phyloP scores from a whole-genome alignment of 169 alveolate species.

The Theileria orientalis region DNA sequence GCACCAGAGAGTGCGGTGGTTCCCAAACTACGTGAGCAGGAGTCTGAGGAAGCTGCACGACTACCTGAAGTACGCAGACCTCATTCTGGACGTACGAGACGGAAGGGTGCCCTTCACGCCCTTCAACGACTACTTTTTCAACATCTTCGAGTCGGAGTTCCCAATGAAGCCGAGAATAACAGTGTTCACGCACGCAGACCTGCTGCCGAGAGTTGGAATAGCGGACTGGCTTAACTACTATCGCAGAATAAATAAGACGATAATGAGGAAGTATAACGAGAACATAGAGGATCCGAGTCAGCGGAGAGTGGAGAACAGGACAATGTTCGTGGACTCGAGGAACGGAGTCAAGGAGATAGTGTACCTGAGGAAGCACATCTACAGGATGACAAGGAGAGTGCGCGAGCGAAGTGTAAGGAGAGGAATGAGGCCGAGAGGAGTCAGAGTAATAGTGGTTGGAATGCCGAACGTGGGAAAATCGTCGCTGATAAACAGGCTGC shows the following conservation, averaged over 20 bases:
- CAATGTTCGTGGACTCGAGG: slow-evolving; percentile 71
- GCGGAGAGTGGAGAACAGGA: slow-evolving; percentile 64
- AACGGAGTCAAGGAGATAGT: slow-evolving; percentile 67
- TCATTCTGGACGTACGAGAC: slow-evolving; percentile 74
- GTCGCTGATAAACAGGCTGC: slow-evolving; percentile 72
- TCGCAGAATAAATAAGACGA: slow-evolving; percentile 55
- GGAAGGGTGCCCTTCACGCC: slow-evolving; percentile 75
- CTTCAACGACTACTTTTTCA: slow-evolving; percentile 62
- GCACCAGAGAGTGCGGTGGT: slow-evolving; percentile 64
- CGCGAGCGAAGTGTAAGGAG: slow-evolving; percentile 55
- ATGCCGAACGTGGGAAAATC: slow-evolving; percentile 83
- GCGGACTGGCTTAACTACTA: slow-evolving; percentile 77
- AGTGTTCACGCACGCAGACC: slow-evolving; percentile 73
- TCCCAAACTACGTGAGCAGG: slow-evolving; percentile 70
- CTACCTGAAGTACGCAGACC: slow-evolving; percentile 65
- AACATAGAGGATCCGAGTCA: slow-evolving; percentile 60
- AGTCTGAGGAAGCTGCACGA: slow-evolving; percentile 64
- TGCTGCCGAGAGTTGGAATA: slow-evolving; percentile 57
- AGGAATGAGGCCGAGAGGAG: slow-evolving; percentile 68
- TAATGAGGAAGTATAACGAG: slow-evolving; percentile 30
- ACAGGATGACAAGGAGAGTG: slow-evolving; percentile 59
- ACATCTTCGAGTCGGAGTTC: slow-evolving; percentile 63
- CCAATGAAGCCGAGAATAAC: slow-evolving; percentile 70
- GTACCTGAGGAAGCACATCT: slow-evolving; percentile 66
- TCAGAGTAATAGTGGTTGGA: slow-evolving; percentile 77